These are phyloP conservation scores for Begonia peltatifolia DNA, from an alignment of 306 rosid species.

Conservation along the genomic window DNA sequence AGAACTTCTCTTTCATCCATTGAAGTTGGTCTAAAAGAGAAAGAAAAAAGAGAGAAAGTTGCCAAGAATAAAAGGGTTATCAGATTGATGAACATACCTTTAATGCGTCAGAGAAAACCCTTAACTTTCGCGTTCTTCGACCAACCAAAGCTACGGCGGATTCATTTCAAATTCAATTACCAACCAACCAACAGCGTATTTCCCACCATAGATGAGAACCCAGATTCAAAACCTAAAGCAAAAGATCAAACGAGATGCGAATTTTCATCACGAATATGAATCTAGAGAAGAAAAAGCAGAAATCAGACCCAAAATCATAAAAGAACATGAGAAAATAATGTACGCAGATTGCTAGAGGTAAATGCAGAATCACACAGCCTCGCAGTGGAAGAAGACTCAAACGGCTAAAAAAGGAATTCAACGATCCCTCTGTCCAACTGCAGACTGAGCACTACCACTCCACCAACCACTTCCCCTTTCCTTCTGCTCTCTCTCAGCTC, in stretches of 20 bases:
- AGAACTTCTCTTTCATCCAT: conserved; percentile 23
- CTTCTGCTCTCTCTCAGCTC: neutral
- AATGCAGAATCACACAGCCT: conserved; percentile 1
- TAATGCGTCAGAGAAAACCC: conserved; percentile 20
- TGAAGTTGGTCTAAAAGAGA: conserved; percentile 19
- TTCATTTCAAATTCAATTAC: conserved; percentile 13
- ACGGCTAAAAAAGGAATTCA: conserved; percentile 9
- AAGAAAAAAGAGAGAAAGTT: conserved; percentile 9
- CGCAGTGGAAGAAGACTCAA: conserved; percentile 1
- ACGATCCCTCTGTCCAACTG: conserved; percentile 12
- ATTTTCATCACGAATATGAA: neutral
- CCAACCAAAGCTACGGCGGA: conserved; percentile 10
- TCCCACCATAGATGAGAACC: conserved; percentile 12
- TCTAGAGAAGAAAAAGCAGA: neutral
- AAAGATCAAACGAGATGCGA: neutral
- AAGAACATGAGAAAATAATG: neutral
- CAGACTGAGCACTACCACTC: neutral
- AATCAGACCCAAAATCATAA: neutral
- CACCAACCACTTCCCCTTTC: conserved; percentile 12
- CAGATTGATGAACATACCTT: conserved; percentile 17
- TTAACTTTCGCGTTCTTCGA: conserved; percentile 21
- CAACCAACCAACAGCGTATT: conserved; percentile 1
- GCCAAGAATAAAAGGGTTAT: conserved; percentile 11
- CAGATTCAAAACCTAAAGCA: conserved; percentile 7
- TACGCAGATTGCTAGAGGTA: neutral